Base-by-base conservation (phyloP, 129 eudicot genomes). In the Logfia minima region DNA sequence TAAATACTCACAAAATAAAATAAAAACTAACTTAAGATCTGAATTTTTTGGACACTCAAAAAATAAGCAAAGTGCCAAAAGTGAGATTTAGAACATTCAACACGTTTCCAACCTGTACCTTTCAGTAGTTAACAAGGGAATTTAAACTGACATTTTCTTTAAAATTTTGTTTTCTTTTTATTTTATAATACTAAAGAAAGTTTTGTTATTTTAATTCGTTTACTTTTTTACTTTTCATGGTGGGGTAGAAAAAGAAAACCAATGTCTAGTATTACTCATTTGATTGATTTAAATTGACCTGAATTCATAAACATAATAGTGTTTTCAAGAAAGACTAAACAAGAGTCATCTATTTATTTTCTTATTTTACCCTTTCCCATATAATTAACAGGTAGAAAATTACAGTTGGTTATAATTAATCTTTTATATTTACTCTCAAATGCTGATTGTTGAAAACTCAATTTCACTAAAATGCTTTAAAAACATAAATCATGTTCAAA, bases 11-110 rank as follows among this genome's bases (percentile, higher is more conserved):
- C 39, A 43, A 71, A 31, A 31, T 31, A 31, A 39, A 16, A 56
- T 6, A 56, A 28, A 60, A 75, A 71, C 43, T 39, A 68, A 80
- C 68, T 75, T 41, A 21, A 82, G 77, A 84, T 80, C 85, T 76
- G 75, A 51, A 55, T 34, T 58, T 66, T 19, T 34, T 8, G 67
- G 68, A 80, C 80, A 68, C 84, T 83, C 73, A 80, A 76, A 85
- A 88, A 76, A 67, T 66, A 88, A 81, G 92, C 88, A 85, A 88
- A 85, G 92, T 82, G 84, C 53, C 81, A 79, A 85, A 83, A 85
- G 79, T 29, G 72, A 85, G 76, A 84, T 66, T 84, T 79, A 48
- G 39, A 82, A 84, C 78, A 65, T 82, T 84, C 74, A 66, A 72
- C 85, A 85, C 85, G 91, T 85, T 86, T 83, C 65, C 79, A 75